phyloP scores from a whole-genome alignment of 2,329 filamentous ascomycete species.

The Rugonectria rugulosa region DNA sequence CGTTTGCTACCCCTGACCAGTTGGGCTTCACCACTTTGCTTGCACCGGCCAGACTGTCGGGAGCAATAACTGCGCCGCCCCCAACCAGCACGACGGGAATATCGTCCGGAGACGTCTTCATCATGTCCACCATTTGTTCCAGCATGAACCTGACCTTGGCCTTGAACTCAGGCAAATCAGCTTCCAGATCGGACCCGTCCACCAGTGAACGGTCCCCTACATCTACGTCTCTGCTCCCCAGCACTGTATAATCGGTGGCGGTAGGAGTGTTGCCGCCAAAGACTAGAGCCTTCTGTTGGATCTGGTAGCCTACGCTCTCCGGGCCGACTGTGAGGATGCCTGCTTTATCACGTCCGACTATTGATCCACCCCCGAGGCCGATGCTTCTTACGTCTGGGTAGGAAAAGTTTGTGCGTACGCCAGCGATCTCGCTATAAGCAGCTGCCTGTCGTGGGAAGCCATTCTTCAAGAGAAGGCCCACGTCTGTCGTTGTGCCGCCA shows the following conservation, averaged over 20 bases:
- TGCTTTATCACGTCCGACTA: too few relatives aligned
- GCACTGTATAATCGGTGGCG: too few relatives aligned
- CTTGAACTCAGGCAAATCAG: too few relatives aligned
- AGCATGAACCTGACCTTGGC: not conserved
- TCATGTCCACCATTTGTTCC: constrained; percentile 3
- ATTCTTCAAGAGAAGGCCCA: constrained; percentile 59
- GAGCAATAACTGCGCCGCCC: not conserved
- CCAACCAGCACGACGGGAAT: constrained; percentile 3
- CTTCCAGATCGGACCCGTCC: too few relatives aligned
- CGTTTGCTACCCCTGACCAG: constrained; percentile 9
- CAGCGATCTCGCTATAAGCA: constrained; percentile 4
- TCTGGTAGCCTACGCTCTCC: not conserved
- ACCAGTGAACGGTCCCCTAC: too few relatives aligned
- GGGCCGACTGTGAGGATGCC: constrained; percentile 2
- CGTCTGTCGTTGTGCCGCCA: constrained; percentile 70
- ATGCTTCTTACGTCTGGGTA: too few relatives aligned
- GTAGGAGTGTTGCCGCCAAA: constrained; percentile 7
- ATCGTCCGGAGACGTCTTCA: constrained; percentile 5
- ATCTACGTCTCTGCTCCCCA: too few relatives aligned
- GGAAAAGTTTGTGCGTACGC: too few relatives aligned
- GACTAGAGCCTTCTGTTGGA: not conserved
- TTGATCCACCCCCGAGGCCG: too few relatives aligned
- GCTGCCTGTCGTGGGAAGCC: constrained; percentile 12
- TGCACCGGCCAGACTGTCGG: not conserved
- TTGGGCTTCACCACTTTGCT: not conserved